Percentiles rank a stretch among this genome's conserved stretches.
These are phyloP conservation scores for Alternaria novae-zelandiae DNA, from an alignment of 2,329 filamentous ascomycete species.

Conservation along the genomic window DNA sequence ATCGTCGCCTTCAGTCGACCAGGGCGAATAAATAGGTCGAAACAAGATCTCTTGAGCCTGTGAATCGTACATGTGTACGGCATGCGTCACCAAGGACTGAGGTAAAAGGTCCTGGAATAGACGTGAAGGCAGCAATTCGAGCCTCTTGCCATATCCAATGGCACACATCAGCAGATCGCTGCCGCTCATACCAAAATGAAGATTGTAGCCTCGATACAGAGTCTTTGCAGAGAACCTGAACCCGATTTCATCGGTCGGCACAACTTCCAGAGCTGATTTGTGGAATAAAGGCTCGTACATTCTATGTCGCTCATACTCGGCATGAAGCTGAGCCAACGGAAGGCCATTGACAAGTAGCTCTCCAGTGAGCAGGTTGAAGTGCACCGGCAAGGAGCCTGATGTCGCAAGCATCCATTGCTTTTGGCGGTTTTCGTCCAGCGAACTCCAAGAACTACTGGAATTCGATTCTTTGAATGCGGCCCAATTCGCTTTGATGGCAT, in stretches of 20 bases:
- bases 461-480: slow-evolving; percentile 19
- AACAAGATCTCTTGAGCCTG: slow-evolving; percentile 17
- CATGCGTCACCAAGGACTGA: slow-evolving; percentile 22
- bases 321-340: slow-evolving; percentile 57
- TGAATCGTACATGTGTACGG: slow-evolving; percentile 23
- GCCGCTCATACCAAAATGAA: slow-evolving; percentile 48
- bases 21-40: slow-evolving; percentile 10
- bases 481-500: slow-evolving; percentile 28
- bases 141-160: too few relatives aligned
- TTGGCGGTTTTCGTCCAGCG: slow-evolving; percentile 1
- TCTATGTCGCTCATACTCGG: slow-evolving; percentile 50
- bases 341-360: slow-evolving; percentile 60
- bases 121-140: too few relatives aligned
- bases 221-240: slow-evolving; percentile 53
- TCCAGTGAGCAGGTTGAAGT: slow-evolving; percentile 60
- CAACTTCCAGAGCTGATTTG: slow-evolving; percentile 51
- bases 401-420: slow-evolving; percentile 45
- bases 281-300: slow-evolving; percentile 56
- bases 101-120: slow-evolving; percentile 45
- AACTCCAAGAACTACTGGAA: slow-evolving; percentile 11
- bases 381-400: slow-evolving; percentile 21
- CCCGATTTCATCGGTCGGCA: slow-evolving; percentile 47
- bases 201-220: slow-evolving; percentile 14
- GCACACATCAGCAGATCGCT: slow-evolving; percentile 33
- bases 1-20: background rate